phyloP scores from a whole-genome alignment of 208 protist genomes.

The Perkinsela sp. region DNA sequence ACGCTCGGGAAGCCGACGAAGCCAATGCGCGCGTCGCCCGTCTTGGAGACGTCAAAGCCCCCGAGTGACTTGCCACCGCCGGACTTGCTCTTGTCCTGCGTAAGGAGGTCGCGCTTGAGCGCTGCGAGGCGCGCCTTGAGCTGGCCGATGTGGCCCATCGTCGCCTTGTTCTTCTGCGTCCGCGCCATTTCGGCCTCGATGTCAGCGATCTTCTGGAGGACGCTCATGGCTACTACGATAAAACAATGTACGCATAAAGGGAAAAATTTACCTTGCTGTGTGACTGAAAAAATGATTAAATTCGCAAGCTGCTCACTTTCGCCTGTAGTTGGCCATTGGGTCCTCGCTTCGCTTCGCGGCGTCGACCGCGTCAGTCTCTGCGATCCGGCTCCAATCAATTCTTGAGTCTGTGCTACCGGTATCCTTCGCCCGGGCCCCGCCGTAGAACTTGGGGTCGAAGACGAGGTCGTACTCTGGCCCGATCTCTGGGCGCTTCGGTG shows the following conservation, averaged over 20 bases:
- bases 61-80: constrained; percentile 47
- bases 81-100: constrained; percentile 38
- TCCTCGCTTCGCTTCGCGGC: neutral
- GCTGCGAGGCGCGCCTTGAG: constrained; percentile 93
- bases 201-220: constrained; percentile 57
- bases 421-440: too few species aligned
- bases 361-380: too few species aligned
- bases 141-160: constrained; percentile 76
- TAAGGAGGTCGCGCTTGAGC: constrained; percentile 79
- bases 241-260: neutral
- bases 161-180: constrained; percentile 95
- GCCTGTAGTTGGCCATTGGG: neutral
- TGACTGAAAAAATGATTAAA: neutral
- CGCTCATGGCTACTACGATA: constrained; percentile 9
- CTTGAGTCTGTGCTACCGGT: too few species aligned
- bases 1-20: constrained; percentile 92
- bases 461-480: neutral
- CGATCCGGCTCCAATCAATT: too few species aligned
- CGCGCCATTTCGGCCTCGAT: constrained; percentile 85
- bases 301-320: too few species aligned
- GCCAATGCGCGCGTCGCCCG: constrained; percentile 75
- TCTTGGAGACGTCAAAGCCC: constrained; percentile 93
- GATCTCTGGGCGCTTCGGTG: neutral
- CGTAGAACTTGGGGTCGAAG: neutral
- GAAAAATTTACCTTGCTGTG: neutral